phyloP scores from a whole-genome alignment of 345 rosid genomes.

The Salix viminalis region DNA sequence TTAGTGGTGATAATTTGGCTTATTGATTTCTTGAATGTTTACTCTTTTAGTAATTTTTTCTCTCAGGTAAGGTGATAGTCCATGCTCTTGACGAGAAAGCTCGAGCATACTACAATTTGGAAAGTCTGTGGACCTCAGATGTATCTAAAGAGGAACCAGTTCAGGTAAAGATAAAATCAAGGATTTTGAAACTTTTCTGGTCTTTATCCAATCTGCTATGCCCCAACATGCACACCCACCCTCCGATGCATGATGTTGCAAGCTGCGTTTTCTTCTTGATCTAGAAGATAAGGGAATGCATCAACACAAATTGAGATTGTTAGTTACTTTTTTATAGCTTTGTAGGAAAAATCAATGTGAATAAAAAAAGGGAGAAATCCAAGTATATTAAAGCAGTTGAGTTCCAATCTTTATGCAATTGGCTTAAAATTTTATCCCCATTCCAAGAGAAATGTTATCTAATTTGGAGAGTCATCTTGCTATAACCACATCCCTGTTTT shows the following conservation, averaged over 20 bases:
- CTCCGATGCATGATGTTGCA: neutral
- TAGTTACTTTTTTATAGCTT: neutral
- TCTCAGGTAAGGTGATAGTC: conserved; percentile 65
- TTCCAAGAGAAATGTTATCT: neutral
- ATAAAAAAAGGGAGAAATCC: neutral
- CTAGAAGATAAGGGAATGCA: neutral
- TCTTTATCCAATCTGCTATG: neutral
- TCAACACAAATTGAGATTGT: neutral
- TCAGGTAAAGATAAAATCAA: conserved; percentile 34
- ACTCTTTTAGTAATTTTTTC: neutral
- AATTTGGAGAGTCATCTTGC: neutral
- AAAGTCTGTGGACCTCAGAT: conserved; percentile 50
- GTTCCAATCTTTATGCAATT: neutral
- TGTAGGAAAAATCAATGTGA: neutral
- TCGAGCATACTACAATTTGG: conserved; percentile 75
- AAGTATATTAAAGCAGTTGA: neutral
- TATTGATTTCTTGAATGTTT: neutral
- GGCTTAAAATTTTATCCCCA: neutral
- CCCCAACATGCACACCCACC: neutral
- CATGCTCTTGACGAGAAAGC: conserved; percentile 97
- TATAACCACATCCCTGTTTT: neutral
- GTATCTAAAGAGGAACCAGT: conserved; percentile 32
- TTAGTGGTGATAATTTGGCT: neutral
- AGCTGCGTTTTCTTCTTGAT: neutral
- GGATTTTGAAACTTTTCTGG: neutral